Evolutionary conservation across 306 rosid genomes (phyloP), one percentile per base, ranked within the genome.

Genomic region (Cicer arietinum): DNA sequence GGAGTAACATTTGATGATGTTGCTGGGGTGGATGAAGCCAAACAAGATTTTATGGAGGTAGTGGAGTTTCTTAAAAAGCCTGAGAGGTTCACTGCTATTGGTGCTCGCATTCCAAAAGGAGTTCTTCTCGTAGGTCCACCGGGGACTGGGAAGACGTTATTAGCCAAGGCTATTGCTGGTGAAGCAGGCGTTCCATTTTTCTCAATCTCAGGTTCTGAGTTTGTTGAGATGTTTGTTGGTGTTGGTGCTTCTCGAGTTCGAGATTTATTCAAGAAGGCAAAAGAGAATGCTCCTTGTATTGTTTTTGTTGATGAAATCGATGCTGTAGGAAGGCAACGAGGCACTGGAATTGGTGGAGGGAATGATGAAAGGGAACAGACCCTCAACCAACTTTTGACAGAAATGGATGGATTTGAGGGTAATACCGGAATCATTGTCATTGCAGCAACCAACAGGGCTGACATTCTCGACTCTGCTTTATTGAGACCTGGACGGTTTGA

Each of bases 361-460:
- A 94, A 94, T 70, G 98, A 94, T 79, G 98, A 94, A 85, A 89
- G 98, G 76, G 98, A 94, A 72, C 97, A 94, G 78, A 94, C 98
- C 77, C 98, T 94, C 57, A 94, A 94, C 86, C 98, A 94, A 84
- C 98, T 94, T 77, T 83, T 94, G 82, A 94, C 98, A 20, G 98
- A 94, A 89, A 94, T 94, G 98, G 98, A 94, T 77, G 98, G 98
- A 64, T 94, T 94, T 80, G 97, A 94, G 80, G 98, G 98, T 2
- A 94, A 94, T 76, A 90, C 97, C 2, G 97, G 98, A 60, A 85
- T 94, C 77, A 94, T 94, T 65, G 98, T 94, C 61, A 67, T 94
- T 81, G 98, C 98, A n/a, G 98, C 98, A 12, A 94, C 98, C 54
- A 94, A 94, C 93, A 89, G 98, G 88, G 96, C 97, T 30, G 98